phyloP scores from a whole-genome alignment of 306 rosid genomes.

The Corylus avellana region DNA sequence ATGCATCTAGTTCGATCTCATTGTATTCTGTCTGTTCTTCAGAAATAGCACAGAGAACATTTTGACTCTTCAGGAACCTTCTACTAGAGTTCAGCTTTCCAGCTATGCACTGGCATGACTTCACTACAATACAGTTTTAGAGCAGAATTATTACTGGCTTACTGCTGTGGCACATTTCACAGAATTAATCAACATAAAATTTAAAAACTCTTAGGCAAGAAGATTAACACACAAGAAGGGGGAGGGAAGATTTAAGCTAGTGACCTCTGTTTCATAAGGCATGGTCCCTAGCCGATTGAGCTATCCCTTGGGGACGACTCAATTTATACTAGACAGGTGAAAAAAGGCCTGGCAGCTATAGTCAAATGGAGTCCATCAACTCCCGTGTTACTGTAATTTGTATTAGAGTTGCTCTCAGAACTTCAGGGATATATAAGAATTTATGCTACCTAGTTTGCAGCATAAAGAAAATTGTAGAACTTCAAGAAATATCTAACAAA shows the following conservation, averaged over 20 bases:
- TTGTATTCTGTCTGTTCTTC: constrained; percentile 55
- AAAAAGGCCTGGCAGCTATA: background rate
- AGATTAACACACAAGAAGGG: background rate
- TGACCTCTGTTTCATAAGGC: no score
- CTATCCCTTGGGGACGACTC: background rate
- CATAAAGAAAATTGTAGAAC: constrained; percentile 17
- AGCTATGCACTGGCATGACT: constrained; percentile 48
- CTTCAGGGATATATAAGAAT: constrained; percentile 4
- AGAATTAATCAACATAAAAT: background rate
- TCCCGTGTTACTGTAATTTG: constrained; percentile 4
- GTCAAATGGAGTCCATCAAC: background rate
- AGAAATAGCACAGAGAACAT: constrained; percentile 60
- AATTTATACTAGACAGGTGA: background rate
- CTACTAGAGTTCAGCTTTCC: constrained; percentile 41
- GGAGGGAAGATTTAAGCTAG: no score
- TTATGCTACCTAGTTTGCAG: constrained; percentile 14
- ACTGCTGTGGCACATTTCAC: background rate
- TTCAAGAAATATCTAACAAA: constrained; percentile 24
- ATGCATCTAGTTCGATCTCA: constrained; percentile 45
- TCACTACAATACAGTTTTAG: constrained; percentile 37
- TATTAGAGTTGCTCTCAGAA: background rate
- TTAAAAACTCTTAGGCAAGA: background rate
- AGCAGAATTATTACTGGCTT: background rate
- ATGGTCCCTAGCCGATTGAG: no score
- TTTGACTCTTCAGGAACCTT: constrained; percentile 45